Evolutionary conservation across 2,329 filamentous ascomycete species (phyloP).

Genomic region (Fusarium stilboides): DNA sequence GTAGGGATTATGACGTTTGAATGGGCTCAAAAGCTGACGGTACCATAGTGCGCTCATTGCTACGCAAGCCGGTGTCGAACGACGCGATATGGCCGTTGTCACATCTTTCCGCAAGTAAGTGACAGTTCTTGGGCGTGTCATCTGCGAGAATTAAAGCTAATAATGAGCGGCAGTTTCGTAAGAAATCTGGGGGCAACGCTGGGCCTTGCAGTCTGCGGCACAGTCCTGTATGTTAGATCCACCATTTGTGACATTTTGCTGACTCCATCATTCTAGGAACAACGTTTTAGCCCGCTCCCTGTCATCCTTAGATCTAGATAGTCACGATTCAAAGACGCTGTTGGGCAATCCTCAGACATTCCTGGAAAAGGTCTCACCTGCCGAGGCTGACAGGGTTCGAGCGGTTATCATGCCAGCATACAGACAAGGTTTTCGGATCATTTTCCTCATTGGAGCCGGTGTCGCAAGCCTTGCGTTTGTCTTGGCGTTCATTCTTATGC

Average conservation of each 20-base stretch:
- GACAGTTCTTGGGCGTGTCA: neutral
- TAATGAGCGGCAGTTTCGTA: constrained; percentile 52
- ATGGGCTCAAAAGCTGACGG: neutral
- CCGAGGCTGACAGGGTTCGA: constrained; percentile 52
- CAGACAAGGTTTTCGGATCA: constrained; percentile 55
- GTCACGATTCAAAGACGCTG: constrained; percentile 46
- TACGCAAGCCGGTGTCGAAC: constrained; percentile 70
- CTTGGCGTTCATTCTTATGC: constrained; percentile 58
- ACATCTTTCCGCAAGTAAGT: constrained; percentile 62
- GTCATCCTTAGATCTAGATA: constrained; percentile 46
- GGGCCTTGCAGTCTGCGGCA: constrained; percentile 58
- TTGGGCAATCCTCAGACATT: constrained; percentile 55
- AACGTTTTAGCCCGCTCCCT: constrained; percentile 55
- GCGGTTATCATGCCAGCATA: constrained; percentile 56
- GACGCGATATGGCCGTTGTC: constrained; percentile 60
- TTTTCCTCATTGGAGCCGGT: constrained; percentile 57
- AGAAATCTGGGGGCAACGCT: constrained; percentile 58
- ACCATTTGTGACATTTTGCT: neutral
- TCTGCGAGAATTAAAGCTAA: neutral
- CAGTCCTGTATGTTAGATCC: constrained; percentile 54
- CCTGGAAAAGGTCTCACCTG: constrained; percentile 47
- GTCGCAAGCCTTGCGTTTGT: constrained; percentile 56
- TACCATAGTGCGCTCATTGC: constrained; percentile 61
- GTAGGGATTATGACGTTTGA: constrained; percentile 11
- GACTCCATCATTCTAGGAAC: constrained; percentile 49